These are phyloP conservation scores for Alternaria brassicicola DNA, from an alignment of 2,329 filamentous ascomycete species.

Conservation along the genomic window DNA sequence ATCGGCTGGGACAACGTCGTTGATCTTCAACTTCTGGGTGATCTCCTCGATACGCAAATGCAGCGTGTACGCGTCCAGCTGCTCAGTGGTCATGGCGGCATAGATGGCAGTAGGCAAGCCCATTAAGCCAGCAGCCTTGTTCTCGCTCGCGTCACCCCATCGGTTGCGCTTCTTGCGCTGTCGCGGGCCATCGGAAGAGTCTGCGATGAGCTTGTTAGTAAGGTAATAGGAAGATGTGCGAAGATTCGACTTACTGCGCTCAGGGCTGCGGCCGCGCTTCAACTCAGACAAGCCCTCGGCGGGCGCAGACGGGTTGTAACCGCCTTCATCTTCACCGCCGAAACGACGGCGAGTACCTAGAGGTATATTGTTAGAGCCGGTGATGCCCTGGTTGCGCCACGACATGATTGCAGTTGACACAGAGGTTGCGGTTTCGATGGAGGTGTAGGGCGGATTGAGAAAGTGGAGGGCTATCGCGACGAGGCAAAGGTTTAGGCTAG, in stretches of 20 bases:
- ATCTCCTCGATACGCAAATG: conserved; percentile 99
- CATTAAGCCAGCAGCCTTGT: conserved; percentile 98
- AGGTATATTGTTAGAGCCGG: conserved; percentile 97
- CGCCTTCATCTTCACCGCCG: conserved; percentile 64
- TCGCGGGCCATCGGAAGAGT: conserved; percentile 72
- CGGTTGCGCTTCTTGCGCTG: conserved; percentile 98
- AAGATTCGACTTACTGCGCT: conserved; percentile 67
- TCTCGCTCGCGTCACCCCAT: conserved; percentile 96
- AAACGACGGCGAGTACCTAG: conserved; percentile 84
- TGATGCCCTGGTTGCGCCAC: conserved; percentile 80
- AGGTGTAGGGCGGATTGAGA: conserved; percentile 12
- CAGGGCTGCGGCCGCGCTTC: conserved; percentile 93
- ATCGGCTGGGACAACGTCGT: conserved; percentile 97
- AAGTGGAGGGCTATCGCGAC: conserved; percentile 15
- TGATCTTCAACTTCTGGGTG: conserved; percentile 97
- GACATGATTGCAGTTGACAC: conserved; percentile 56
- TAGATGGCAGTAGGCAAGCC: conserved; percentile 94
- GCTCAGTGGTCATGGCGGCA: conserved; percentile 97
- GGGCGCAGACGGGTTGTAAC: conserved; percentile 54
- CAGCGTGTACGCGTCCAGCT: conserved; percentile 94
- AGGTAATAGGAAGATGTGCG: neutral
- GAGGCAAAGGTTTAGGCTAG: conserved; percentile 13
- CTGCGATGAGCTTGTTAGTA: conserved; percentile 27
- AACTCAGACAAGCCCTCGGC: conserved; percentile 56
- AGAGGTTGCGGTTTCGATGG: conserved; percentile 12